Evolutionary conservation across 1,284 basidiomycete species (phyloP).

Genomic region (Tilletia horrida): DNA sequence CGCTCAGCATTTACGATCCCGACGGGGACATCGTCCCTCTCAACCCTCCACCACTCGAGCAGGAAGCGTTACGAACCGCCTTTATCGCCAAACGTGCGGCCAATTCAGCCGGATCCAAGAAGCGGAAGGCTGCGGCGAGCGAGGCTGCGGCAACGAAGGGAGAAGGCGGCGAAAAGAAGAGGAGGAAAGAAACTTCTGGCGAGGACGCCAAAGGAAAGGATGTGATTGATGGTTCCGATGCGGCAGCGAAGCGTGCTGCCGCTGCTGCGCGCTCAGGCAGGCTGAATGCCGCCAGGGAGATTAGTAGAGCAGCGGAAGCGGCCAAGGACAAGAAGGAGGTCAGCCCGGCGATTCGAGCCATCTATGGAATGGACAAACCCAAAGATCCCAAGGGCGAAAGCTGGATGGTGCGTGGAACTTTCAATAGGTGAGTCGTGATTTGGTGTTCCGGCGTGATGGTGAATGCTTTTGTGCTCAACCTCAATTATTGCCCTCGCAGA

Average conservation of each 20-base stretch:
- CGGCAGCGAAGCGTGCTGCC: background rate
- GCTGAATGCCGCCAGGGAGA: background rate
- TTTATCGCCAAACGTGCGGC: slow-evolving; percentile 21
- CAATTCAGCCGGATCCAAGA: background rate
- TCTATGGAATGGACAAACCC: slow-evolving; percentile 16
- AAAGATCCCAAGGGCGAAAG: slow-evolving; percentile 19
- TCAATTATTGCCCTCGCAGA: background rate
- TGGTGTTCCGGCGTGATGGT: background rate
- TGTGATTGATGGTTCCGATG: background rate
- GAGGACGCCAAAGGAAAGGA: slow-evolving; percentile 24
- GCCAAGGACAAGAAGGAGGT: slow-evolving; percentile 8
- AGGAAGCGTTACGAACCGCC: slow-evolving; percentile 31
- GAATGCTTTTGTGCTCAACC: background rate
- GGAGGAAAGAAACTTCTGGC: slow-evolving; percentile 19
- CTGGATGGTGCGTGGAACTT: slow-evolving; percentile 20
- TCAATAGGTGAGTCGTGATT: slow-evolving; percentile 8
- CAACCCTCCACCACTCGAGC: slow-evolving; percentile 32
- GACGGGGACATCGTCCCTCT: slow-evolving; percentile 35
- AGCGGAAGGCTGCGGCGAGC: background rate
- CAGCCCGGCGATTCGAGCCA: slow-evolving; percentile 16
- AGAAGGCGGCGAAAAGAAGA: slow-evolving; percentile 1
- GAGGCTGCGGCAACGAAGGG: slow-evolving; percentile 13
- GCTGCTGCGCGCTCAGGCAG: background rate
- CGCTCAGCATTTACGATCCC: background rate
- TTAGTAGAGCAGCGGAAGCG: background rate